Base-by-base conservation (phyloP, 2,329 filamentous ascomycete genomes). In the Cercospora berteroae region DNA sequence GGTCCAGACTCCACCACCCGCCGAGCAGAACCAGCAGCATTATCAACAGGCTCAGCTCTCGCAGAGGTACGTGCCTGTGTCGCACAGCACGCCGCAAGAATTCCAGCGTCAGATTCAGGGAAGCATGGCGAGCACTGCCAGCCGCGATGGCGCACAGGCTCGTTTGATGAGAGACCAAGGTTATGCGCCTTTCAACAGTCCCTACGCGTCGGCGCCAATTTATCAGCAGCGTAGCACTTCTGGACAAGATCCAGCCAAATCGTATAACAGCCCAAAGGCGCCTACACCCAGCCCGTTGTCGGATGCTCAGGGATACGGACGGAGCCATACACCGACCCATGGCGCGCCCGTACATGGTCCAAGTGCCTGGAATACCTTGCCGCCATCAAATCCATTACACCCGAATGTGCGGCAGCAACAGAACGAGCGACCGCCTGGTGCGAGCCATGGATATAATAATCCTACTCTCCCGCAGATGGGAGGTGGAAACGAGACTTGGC, bases 1-100 rank as follows among this genome's bases (percentile, higher is more conserved):
- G 56, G 64, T 68, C 27, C 65, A 69, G 56, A 70, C 67, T 7
- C 72, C 72, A 12, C 72, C 72, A 33, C 64, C 52, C 25, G 66
- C 69, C 29, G 57, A 63, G 39, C 71, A 66, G 48, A 65, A 66
- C 27, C 65, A 69, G 31, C 58, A 69, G 16, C 67, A 71, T 61
- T 68, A 71, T 33, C 61, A 65, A 25, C 60, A 60, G 7, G 69
- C 62, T 27, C 64, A 65, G 29, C 55, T 39, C 39, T 42, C 52
- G 31, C 69, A 71, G 68, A 69, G 42, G 39, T 69, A 60, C 31
- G 61, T 66, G 10, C 65, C 68, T 48, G 65, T 71, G n/a, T 62
- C 65, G 50, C 71, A 83, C 67, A 80, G 82, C 65, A 82, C 80
- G 2, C 70, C 80, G 12, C 79, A 81, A 60, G 80, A 82, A 2